Conservation (phyloP, 306 rosid genomes). For the Macrotyloma uniflorum region DNA sequence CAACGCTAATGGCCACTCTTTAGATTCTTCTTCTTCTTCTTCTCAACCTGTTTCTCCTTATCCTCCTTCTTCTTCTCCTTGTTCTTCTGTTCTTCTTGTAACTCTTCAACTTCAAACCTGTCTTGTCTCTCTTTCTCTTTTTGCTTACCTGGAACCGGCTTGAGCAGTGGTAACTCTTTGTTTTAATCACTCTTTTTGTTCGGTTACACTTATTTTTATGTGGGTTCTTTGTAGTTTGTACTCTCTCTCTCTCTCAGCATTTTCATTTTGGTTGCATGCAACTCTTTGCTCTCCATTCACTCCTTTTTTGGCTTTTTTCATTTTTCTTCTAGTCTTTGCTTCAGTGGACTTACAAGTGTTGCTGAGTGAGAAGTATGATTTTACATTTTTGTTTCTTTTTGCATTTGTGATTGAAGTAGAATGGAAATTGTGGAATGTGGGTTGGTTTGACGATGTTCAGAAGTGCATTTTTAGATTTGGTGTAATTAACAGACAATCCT, state of each 20-base stretch:
- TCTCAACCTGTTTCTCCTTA: not conserved
- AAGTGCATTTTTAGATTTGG: conserved; percentile 37
- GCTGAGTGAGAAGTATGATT: conserved; percentile 12
- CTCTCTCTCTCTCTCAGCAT: conserved; percentile 38
- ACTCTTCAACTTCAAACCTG: conserved; percentile 42
- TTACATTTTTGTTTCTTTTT: not conserved
- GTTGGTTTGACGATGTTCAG: conserved; percentile 26
- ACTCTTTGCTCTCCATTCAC: conserved; percentile 20
- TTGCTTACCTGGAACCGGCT: conserved; percentile 39
- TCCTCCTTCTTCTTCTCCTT: not conserved
- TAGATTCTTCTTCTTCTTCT: conserved; percentile 64
- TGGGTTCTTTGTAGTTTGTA: conserved; percentile 33
- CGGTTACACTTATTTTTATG: conserved; percentile 24
- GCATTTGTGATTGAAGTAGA: conserved; percentile 8
- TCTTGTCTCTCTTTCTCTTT: conserved; percentile 30
- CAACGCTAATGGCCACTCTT: conserved; percentile 42
- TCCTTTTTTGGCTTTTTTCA: not conserved
- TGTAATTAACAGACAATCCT: not conserved
- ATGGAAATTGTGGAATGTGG: conserved; percentile 41
- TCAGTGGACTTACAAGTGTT: conserved; percentile 7
- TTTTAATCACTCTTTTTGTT: conserved; percentile 32
- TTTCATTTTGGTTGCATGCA: conserved; percentile 45
- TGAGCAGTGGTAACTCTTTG: conserved; percentile 38
- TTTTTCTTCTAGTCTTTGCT: not conserved
- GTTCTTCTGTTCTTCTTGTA: not conserved